phyloP scores from a whole-genome alignment of 2,329 filamentous ascomycete species.

The Aspergillus quadrilineatus region DNA sequence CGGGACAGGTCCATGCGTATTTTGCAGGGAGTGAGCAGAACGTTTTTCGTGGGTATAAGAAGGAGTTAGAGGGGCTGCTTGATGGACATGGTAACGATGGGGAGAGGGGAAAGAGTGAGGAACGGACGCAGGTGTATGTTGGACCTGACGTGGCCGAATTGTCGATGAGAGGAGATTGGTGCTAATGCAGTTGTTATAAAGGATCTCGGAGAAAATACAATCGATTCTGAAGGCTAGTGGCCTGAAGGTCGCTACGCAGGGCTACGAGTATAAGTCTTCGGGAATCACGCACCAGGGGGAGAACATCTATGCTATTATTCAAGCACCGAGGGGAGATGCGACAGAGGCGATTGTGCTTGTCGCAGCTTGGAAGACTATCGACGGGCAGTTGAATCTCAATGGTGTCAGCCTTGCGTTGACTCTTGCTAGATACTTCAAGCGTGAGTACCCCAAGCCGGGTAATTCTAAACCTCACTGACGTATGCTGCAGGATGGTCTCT shows the following conservation, averaged over 20 bases:
- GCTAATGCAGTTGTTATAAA: slow-evolving; percentile 20
- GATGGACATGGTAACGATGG: slow-evolving; percentile 16
- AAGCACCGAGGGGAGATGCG: slow-evolving; percentile 90
- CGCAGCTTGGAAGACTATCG: slow-evolving; percentile 81
- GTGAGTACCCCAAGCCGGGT: slow-evolving; percentile 41
- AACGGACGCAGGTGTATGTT: slow-evolving; percentile 32
- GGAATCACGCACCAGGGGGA: slow-evolving; percentile 73
- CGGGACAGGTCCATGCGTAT: slow-evolving; percentile 96
- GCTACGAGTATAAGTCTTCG: slow-evolving; percentile 79
- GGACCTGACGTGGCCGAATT: not conserved
- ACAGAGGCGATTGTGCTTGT: slow-evolving; percentile 95
- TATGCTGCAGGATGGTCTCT: slow-evolving; percentile 73
- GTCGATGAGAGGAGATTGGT: not conserved
- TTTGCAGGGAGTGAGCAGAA: slow-evolving; percentile 96
- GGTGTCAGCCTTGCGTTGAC: slow-evolving; percentile 85
- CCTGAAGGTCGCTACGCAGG: slow-evolving; percentile 83
- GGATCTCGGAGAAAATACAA: slow-evolving; percentile 68
- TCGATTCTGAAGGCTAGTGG: slow-evolving; percentile 75
- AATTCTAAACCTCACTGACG: slow-evolving; percentile 15
- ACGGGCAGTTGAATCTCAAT: slow-evolving; percentile 76
- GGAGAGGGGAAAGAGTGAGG: slow-evolving; percentile 15
- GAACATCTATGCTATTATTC: slow-evolving; percentile 90
- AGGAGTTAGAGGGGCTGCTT: slow-evolving; percentile 66
- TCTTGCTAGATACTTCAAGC: slow-evolving; percentile 89
- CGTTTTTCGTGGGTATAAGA: slow-evolving; percentile 83